These are phyloP conservation scores for Globisporangium carolinianum DNA, from an alignment of 352 stramenopile genomes.

Conservation along the genomic window DNA sequence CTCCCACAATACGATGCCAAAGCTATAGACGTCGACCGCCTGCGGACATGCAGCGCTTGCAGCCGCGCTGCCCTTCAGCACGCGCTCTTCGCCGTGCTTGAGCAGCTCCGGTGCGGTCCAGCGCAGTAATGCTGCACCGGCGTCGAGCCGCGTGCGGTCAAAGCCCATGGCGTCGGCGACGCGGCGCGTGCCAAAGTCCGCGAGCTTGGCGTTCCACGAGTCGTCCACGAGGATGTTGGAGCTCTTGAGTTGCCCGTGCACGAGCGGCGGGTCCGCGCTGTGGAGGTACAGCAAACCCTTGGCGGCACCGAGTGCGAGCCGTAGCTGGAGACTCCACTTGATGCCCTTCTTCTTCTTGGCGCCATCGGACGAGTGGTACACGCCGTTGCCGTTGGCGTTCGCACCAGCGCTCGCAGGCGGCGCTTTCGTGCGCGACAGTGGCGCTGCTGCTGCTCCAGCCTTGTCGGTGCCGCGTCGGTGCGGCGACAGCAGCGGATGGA, in stretches of 20 bases:
- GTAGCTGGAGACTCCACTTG: constrained; percentile 77
- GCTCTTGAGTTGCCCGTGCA: constrained; percentile 85
- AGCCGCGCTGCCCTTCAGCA: constrained; percentile 35
- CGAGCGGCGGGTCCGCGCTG: constrained; percentile 74
- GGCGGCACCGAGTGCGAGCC: constrained; percentile 71
- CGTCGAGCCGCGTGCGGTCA: constrained; percentile 52
- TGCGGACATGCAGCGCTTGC: constrained; percentile 33
- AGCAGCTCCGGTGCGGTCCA: constrained; percentile 79
- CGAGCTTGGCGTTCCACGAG: constrained; percentile 86
- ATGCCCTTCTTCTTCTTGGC: constrained; percentile 52
- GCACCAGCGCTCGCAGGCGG: constrained; percentile 3
- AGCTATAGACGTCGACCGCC: constrained; percentile 84
- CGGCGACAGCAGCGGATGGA: constrained; percentile 56
- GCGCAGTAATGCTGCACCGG: constrained; percentile 46
- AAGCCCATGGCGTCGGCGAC: constrained; percentile 77
- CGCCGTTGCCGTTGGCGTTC: background rate
- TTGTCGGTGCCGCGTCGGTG: constrained; percentile 10
- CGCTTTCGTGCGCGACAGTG: constrained; percentile 11
- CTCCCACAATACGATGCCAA: constrained; percentile 86
- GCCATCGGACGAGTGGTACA: constrained; percentile 17
- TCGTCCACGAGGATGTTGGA: constrained; percentile 87
- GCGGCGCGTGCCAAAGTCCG: constrained; percentile 77
- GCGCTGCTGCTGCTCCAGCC: background rate
- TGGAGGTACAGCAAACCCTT: constrained; percentile 80
- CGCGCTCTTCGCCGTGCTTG: constrained; percentile 68